Base-by-base conservation (phyloP, 2,329 filamentous ascomycete species). In the Pseudocercospora fuligena region DNA sequence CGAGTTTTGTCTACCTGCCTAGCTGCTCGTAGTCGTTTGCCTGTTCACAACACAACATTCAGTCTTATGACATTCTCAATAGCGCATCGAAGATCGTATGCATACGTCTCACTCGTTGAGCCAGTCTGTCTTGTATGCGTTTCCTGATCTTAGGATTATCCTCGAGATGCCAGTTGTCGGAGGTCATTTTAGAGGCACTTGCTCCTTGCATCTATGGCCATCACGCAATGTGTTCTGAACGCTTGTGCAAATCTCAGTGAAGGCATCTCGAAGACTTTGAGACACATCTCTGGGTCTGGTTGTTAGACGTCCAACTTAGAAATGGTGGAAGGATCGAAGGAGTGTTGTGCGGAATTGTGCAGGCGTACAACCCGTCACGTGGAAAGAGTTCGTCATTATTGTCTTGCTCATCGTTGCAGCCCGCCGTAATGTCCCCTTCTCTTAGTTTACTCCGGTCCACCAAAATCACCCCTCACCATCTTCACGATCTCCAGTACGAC, bases 61-160 rank as follows among this genome's bases (percentile, higher is more conserved):
- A 36, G 33, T 14, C 33, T 47, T 23, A n/a, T 6, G 2, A 3
- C 46, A 19, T 47, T 2, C 1, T 47, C 46, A 47, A n/a, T 47
- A 1, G 8, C 5, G 12, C 33, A 36, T 36, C 5, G 21, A 19
- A 5, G 21, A 7, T 2, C 8, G 1, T 23, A 6, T 3, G 25
- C 49, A 27, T 53, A 53, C 56, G 56, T 59, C 56, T 59, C 16
- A 40, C 19, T 43, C 56, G 29, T 25, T 59, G 56, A n/a, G 57
- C 57, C 11, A 60, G 33, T 5, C 57, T 40, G 33, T 60, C 57
- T 23, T 60, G 57, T 6, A 46, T 43, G 16, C 57, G 57, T 46
- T 60, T 59, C 14, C 29, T 59, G 2, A 7, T 31, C 56, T 59
- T 46, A 12, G 57, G 33, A 43, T 60, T 33, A n/a, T 54, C 23